These are phyloP conservation scores for Coemansia aciculifera DNA, from an alignment of 192 early-diverging fungal species.

Conservation along the genomic window DNA sequence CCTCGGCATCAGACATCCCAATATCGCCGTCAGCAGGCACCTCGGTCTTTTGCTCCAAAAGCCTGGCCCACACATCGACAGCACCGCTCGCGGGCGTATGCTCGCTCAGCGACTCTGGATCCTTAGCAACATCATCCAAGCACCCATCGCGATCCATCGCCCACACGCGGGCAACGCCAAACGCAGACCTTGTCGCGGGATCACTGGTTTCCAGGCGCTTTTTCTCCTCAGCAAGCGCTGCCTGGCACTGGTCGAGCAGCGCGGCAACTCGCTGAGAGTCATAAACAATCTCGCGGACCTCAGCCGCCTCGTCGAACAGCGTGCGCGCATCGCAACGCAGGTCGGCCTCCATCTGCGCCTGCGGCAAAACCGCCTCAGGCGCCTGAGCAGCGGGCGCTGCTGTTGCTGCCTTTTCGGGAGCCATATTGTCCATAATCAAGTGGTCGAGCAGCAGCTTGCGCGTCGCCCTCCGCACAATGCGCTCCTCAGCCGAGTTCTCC, in stretches of 20 bases:
- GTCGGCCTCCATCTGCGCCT: constrained; percentile 47
- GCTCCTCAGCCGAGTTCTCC: constrained; percentile 94
- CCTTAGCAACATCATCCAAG: neutral
- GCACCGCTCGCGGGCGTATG: neutral
- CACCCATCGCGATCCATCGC: constrained; percentile 10
- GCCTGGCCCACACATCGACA: constrained; percentile 24
- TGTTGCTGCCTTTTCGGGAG: constrained; percentile 58
- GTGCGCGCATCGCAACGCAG: constrained; percentile 90
- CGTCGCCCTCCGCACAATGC: constrained; percentile 91
- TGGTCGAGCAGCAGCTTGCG: constrained; percentile 97
- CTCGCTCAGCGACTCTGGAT: neutral
- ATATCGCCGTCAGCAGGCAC: neutral
- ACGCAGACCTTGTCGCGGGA: neutral
- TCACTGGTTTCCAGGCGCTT: neutral
- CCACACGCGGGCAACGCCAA: constrained; percentile 38
- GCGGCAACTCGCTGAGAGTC: neutral
- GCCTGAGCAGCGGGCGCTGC: too few relatives aligned
- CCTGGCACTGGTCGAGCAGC: constrained; percentile 38
- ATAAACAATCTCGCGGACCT: constrained; percentile 46
- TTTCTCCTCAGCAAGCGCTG: constrained; percentile 12
- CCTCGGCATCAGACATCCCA: constrained; percentile 6
- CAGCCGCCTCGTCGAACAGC: constrained; percentile 64
- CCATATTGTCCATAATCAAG: constrained; percentile 75
- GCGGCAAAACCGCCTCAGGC: neutral
- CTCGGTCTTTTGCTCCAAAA: constrained; percentile 6